Percentiles rank a stretch among this genome's conserved stretches.
These are phyloP conservation scores for Apiospora kogelbergensis DNA, from an alignment of 2,329 filamentous ascomycete genomes.

Conservation along the genomic window DNA sequence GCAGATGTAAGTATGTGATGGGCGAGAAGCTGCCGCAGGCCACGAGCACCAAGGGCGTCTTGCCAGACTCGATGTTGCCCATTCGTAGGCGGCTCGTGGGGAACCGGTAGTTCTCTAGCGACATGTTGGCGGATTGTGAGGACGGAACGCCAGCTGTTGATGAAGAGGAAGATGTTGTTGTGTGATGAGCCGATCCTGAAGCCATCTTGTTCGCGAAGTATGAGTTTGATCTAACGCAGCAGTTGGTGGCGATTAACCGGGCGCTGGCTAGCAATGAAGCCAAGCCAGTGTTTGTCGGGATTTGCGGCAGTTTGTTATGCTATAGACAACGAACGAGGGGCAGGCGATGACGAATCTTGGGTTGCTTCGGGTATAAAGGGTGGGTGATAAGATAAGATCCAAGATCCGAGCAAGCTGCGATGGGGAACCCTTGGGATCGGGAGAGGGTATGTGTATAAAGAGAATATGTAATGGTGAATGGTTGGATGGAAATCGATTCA, in stretches of 20 bases:
- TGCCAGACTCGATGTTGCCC: constrained; percentile 52
- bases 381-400: constrained; percentile 5
- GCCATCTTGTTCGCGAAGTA: constrained; percentile 2
- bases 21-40: constrained; percentile 74
- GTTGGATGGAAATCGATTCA: neutral
- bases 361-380: neutral
- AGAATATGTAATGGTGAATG: neutral
- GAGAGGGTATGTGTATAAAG: neutral
- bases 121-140: constrained; percentile 22
- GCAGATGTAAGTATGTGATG: constrained; percentile 73
- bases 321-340: neutral
- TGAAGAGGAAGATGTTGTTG: neutral
- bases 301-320: neutral
- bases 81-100: constrained; percentile 59
- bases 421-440: neutral
- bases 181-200: constrained; percentile 9
- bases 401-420: neutral
- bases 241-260: neutral
- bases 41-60: constrained; percentile 65
- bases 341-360: constrained; percentile 1
- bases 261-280: neutral
- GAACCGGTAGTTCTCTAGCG: constrained; percentile 53
- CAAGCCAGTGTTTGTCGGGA: neutral
- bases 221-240: neutral
- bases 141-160: constrained; percentile 2